phyloP scores from a whole-genome alignment of 495 filamentous ascomycete species.

The Cercophora sp. region DNA sequence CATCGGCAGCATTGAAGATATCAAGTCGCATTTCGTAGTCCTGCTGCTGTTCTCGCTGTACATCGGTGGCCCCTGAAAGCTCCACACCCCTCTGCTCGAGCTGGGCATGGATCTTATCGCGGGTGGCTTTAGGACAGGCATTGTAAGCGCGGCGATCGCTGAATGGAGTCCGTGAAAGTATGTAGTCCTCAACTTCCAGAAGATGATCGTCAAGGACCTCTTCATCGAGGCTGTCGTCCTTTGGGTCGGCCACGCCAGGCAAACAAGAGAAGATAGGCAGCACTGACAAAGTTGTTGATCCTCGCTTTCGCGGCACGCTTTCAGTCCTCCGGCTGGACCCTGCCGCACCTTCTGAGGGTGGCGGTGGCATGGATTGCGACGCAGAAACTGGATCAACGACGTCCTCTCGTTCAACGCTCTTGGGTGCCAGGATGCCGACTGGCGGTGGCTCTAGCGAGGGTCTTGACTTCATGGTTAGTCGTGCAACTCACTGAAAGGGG shows the following conservation, averaged over 20 bases:
- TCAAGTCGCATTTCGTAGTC: constrained; percentile 25
- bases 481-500: background rate
- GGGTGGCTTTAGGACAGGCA: constrained; percentile 10
- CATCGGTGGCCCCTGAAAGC: background rate
- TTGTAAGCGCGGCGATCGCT: constrained; percentile 16
- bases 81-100: constrained; percentile 15
- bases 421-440: background rate
- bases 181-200: constrained; percentile 15
- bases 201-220: constrained; percentile 13
- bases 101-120: constrained; percentile 3
- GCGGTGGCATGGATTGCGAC: background rate
- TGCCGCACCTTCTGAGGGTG: background rate
- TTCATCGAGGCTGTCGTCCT: constrained; percentile 1
- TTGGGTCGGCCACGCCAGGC: background rate
- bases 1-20: constrained; percentile 27
- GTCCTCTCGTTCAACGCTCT: background rate
- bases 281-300: background rate
- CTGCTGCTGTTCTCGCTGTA: background rate
- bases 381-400: background rate
- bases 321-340: background rate
- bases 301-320: background rate
- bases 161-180: constrained; percentile 13
- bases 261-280: constrained; percentile 5
- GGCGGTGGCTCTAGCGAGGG: background rate
- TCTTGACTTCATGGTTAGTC: background rate